These are phyloP conservation scores for Gossypium gossypioides DNA, from an alignment of 441 rosid species.

Conservation along the genomic window DNA sequence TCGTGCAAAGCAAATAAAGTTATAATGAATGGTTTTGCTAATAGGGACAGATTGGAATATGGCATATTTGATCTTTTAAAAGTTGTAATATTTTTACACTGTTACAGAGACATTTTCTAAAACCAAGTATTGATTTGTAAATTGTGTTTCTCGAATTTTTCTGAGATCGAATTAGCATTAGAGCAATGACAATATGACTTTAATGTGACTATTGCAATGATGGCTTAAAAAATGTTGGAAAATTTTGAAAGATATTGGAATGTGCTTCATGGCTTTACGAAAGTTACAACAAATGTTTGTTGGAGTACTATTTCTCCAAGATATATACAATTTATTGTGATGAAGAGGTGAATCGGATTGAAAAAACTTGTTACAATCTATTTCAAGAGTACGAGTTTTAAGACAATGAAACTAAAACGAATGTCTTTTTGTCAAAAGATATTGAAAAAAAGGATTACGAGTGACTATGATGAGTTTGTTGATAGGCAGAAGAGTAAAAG, in stretches of 20 bases:
- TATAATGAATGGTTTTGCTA: not conserved
- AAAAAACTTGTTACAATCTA: not conserved
- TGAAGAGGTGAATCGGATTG: not conserved
- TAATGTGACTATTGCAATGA: not conserved
- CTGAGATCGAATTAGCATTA: not conserved
- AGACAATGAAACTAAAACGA: no score
- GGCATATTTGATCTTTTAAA: not conserved
- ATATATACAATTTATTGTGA: not conserved
- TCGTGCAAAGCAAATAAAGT: not conserved
- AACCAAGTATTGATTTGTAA: not conserved
- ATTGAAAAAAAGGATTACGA: not conserved
- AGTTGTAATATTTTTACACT: not conserved
- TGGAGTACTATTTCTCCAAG: not conserved
- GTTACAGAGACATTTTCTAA: no score
- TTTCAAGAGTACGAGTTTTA: not conserved
- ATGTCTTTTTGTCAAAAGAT: not conserved
- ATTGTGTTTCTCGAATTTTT: not conserved
- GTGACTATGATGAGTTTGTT: not conserved
- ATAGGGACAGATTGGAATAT: not conserved
- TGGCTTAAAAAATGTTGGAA: not conserved
- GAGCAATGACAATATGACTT: not conserved
- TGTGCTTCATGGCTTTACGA: not conserved
- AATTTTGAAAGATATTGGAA: no score
- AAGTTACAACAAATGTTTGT: not conserved
- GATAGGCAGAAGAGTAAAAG: not conserved